Evolutionary conservation across 768 basidiomycete species (phyloP).

Genomic region (Cytidiella melzeri): DNA sequence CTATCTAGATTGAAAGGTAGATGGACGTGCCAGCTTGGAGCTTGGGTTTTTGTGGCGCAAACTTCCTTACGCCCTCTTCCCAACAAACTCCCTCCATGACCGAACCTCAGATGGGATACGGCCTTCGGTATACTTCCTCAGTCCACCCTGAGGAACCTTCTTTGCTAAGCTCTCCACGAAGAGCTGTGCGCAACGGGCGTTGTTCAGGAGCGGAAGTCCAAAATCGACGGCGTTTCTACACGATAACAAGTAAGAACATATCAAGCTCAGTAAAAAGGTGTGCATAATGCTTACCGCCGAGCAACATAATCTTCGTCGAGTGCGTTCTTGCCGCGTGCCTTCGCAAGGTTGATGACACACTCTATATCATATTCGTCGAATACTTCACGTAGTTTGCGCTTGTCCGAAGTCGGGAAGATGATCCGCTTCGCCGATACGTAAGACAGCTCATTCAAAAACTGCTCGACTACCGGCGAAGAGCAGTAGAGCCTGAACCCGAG

Average conservation of each 20-base stretch:
- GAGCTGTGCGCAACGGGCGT: conserved; percentile 80
- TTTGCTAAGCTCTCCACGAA: conserved; percentile 85
- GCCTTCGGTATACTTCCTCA: conserved; percentile 79
- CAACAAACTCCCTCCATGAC: conserved; percentile 89
- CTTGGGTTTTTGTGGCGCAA: not conserved
- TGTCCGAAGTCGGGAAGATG: conserved; percentile 95
- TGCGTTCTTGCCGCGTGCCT: conserved; percentile 65
- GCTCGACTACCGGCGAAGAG: conserved; percentile 72
- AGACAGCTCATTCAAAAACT: conserved; percentile 71
- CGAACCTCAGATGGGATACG: conserved; percentile 85
- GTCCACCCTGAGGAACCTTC: conserved; percentile 77
- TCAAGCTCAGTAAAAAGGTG: conserved; percentile 8
- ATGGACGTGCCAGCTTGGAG: too few relatives aligned
- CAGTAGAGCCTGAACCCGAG: conserved; percentile 96
- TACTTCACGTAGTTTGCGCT: conserved; percentile 89
- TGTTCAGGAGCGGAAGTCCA: conserved; percentile 86
- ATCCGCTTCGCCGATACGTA: conserved; percentile 83
- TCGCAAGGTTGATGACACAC: conserved; percentile 89
- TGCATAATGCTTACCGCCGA: conserved; percentile 50
- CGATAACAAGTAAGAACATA: conserved; percentile 6
- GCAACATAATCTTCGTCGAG: conserved; percentile 97
- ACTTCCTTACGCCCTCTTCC: conserved; percentile 56
- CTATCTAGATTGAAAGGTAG: too few relatives aligned
- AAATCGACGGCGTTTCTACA: conserved; percentile 91
- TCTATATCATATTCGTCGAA: conserved; percentile 94